Percentiles rank a stretch among this genome's conserved stretches.
Evolutionary conservation across 257 asterid species (phyloP).

Genomic region (Fraxinus quadrangulata): DNA sequence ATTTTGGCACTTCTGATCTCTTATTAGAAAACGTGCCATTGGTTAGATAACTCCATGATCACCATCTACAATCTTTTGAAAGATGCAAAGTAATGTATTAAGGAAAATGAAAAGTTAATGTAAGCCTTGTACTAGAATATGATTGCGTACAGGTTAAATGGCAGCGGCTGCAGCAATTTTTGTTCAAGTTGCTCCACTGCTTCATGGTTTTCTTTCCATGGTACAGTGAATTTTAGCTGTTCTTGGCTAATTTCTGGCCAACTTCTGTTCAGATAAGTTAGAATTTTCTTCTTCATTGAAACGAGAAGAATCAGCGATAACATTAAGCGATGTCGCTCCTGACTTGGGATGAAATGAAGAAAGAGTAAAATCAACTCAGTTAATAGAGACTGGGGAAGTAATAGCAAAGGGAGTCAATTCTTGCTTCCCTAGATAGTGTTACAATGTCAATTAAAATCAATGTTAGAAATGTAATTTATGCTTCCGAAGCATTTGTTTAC

Average conservation of each 20-base stretch:
- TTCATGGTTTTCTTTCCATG: background rate
- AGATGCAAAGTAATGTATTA: conserved; percentile 19
- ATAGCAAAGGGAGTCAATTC: no score
- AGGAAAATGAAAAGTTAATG: conserved; percentile 13
- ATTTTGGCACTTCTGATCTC: conserved; percentile 67
- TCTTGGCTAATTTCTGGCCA: conserved; percentile 1
- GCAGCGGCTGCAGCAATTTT: conserved; percentile 55
- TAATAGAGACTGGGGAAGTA: no score
- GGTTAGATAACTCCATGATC: conserved; percentile 39
- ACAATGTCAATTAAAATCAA: no score
- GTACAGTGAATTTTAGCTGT: background rate
- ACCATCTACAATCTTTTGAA: background rate
- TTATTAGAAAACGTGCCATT: conserved; percentile 43
- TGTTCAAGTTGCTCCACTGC: conserved; percentile 43
- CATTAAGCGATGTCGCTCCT: no score
- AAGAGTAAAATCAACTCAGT: no score
- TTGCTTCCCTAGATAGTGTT: no score
- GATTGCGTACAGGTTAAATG: conserved; percentile 4
- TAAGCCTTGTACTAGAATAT: conserved; percentile 5
- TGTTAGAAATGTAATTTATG: no score
- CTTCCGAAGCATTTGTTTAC: no score
- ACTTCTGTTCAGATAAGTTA: background rate
- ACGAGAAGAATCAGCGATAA: no score
- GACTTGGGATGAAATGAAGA: no score
- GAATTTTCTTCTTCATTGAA: no score